Conservation (phyloP, 2,329 filamentous ascomycete species). For the Hypoxylon sp. region DNA sequence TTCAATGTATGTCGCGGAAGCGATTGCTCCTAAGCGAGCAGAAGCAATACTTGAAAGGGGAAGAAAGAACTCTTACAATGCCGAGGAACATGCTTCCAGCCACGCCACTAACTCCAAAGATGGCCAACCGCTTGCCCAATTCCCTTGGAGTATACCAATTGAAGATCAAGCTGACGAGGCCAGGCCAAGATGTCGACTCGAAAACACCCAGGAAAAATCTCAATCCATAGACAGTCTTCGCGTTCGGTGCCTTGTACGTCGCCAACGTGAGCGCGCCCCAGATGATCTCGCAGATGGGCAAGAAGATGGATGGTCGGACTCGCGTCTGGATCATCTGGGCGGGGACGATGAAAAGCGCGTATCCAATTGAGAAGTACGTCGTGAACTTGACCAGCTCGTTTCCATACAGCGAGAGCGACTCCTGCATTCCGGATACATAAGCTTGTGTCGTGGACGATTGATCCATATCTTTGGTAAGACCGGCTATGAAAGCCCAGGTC, state of each 20-base stretch:
- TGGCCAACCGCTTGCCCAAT: constrained; percentile 51
- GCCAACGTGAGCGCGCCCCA: constrained; percentile 42
- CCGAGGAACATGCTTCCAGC: constrained; percentile 56
- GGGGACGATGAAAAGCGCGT: constrained; percentile 26
- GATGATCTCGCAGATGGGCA: constrained; percentile 51
- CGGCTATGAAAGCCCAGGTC: constrained; percentile 50
- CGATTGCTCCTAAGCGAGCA: too few relatives aligned
- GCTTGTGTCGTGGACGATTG: constrained; percentile 50
- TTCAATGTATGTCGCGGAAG: too few relatives aligned
- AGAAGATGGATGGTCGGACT: constrained; percentile 36
- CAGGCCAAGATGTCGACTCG: constrained; percentile 47
- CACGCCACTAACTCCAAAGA: constrained; percentile 55
- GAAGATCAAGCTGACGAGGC: constrained; percentile 52
- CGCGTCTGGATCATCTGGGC: constrained; percentile 32
- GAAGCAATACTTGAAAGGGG: too few relatives aligned
- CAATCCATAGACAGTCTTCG: constrained; percentile 47
- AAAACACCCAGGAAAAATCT: constrained; percentile 50
- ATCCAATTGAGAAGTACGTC: constrained; percentile 24
- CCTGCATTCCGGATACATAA: constrained; percentile 51
- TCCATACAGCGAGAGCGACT: constrained; percentile 33
- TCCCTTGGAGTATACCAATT: constrained; percentile 59
- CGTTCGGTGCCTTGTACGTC: constrained; percentile 44
- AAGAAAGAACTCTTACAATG: too few relatives aligned
- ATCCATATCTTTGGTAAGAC: constrained; percentile 51
- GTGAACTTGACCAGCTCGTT: constrained; percentile 30